Conservation (phyloP, 805 yeast species). For the Hanseniaspora guilliermondii region DNA sequence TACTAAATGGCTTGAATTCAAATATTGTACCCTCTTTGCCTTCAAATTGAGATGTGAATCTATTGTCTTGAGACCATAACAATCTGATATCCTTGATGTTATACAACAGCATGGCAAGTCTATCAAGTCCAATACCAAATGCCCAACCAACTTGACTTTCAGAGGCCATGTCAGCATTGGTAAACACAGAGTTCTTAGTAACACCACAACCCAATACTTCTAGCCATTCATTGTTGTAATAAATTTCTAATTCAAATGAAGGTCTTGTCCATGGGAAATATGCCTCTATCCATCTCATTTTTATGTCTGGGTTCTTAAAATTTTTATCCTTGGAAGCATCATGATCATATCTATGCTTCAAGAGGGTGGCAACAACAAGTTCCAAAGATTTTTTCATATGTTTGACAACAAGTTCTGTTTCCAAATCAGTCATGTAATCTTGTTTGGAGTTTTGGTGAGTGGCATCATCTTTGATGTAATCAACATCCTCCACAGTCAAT, state of each 20-base stretch:
- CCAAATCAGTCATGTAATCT: slow-evolving; percentile 53
- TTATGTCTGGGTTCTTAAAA: slow-evolving; percentile 45
- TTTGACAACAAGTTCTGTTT: slow-evolving; percentile 53
- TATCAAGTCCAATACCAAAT: slow-evolving; percentile 87
- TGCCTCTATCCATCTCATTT: slow-evolving; percentile 88
- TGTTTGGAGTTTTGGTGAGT: slow-evolving; percentile 61
- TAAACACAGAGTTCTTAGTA: slow-evolving; percentile 63
- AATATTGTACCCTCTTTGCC: slow-evolving; percentile 41
- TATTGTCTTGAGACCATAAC: slow-evolving; percentile 76
- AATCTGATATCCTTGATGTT: slow-evolving; percentile 91
- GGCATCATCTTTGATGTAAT: slow-evolving; percentile 28
- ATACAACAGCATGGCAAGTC: slow-evolving; percentile 89
- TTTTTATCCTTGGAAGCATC: slow-evolving; percentile 36
- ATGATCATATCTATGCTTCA: slow-evolving; percentile 1
- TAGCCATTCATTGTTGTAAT: slow-evolving; percentile 98
- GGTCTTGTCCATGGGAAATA: slow-evolving; percentile 98
- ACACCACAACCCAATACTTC: slow-evolving; percentile 96
- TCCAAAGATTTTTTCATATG: slow-evolving; percentile 85
- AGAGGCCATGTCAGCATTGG: slow-evolving; percentile 51
- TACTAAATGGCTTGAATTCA: slow-evolving; percentile 77
- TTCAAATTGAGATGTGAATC: slow-evolving; percentile 63
- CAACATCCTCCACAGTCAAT: slow-evolving; percentile 66
- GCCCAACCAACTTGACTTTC: slow-evolving; percentile 82
- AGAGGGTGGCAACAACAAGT: slow-evolving; percentile 61
- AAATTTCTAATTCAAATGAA: slow-evolving; percentile 94